Evolutionary conservation across 2,329 filamentous ascomycete species (phyloP), one percentile per base, ranked within the genome.

Genomic region (Botryotinia convoluta): DNA sequence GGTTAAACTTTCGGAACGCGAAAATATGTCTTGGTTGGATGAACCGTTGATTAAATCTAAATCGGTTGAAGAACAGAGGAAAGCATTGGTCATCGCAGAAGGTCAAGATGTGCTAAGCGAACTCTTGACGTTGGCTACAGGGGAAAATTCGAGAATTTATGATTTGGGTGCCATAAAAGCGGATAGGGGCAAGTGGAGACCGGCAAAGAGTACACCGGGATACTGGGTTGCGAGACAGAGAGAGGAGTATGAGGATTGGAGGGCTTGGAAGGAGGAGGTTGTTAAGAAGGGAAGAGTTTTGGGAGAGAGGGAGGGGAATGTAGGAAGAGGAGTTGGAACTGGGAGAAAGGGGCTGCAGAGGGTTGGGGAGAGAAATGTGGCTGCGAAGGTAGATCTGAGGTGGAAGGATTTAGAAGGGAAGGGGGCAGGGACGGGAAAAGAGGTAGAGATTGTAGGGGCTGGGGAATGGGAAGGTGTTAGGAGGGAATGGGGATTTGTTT

Each of bases 141-240:
- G 64, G 2, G 45, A 57, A 8, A 82, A 83, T 2, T 86, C 89
- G 6, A 84, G 83, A 74, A 80, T 92, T 16, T 92, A 88, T 77
- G 87, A 92, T 77, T 84, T 93, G n/a, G 83, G 81, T 10, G 79
- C 81, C 42, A 80, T 90, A 76, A 87, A 89, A 1, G 83, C 86
- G 79, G 88, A 92, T 79, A 88, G 86, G 80, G 84, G 90, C 59
- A 87, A 87, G 16, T 93, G 92, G 91, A 86, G 88, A 75, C 91
- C 91, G 35, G 88, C 88, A 35, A 88, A 84, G 79, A 85, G 84
- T 57, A 92, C 89, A 63, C 88, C 90, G 6, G 87, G 89, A 79
- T 93, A 90, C 82, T 88, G 91, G 74, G 89, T 90, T 16, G 90
- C 90, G 29, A 87, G 85, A 80, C 87, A 91, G 80, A 86, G 85